Conservation (phyloP, 106 monocot genomes). For the Phalaenopsis equestris region DNA sequence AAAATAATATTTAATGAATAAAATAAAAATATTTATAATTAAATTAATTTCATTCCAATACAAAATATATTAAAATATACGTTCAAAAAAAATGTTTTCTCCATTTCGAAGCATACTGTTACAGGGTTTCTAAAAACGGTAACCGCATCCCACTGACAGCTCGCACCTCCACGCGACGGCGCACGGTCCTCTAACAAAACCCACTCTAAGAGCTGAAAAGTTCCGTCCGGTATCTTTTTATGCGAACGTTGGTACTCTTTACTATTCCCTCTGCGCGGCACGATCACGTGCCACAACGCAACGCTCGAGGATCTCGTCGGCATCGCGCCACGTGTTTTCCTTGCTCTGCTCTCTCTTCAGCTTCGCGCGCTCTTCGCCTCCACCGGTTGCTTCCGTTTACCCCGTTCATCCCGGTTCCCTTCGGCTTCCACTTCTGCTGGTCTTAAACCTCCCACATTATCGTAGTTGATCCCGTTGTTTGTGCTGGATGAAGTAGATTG, state of each 20-base stretch:
- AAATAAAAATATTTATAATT: too few relatives aligned
- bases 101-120: too few relatives aligned
- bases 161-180: background rate
- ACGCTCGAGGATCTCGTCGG: background rate
- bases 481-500: background rate
- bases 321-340: background rate
- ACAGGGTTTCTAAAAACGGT: background rate
- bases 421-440: background rate
- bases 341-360: background rate
- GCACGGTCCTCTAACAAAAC: background rate
- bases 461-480: background rate
- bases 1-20: too few relatives aligned
- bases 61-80: too few relatives aligned
- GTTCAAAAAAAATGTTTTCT: too few relatives aligned
- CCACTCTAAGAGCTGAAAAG: background rate
- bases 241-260: background rate
- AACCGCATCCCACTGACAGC: slow-evolving; percentile 4
- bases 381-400: background rate
- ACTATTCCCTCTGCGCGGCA: background rate
- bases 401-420: background rate
- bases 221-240: background rate
- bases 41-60: too few relatives aligned
- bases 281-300: slow-evolving; percentile 3
- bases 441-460: background rate
- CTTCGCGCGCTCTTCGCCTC: too few relatives aligned